Base-by-base conservation (phyloP, 2,329 filamentous ascomycete genomes). In the Aspergillus quadrilineatus region DNA sequence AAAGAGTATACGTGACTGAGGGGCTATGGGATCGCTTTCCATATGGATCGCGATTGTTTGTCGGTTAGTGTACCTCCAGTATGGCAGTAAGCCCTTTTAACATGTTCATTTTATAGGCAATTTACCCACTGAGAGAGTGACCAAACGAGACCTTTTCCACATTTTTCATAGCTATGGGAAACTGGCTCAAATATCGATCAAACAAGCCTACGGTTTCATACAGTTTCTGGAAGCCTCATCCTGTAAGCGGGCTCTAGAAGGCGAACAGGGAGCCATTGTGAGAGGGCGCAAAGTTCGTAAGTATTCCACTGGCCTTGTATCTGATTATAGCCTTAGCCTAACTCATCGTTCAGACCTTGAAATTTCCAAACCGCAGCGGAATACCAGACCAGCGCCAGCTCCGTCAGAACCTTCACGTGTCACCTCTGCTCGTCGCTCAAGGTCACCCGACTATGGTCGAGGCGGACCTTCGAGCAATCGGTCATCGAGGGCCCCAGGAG, bases 161-260 rank as follows among this genome's bases (percentile, higher is more conserved):
- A 82, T 93, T 15, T 97, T 99, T 70, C 86, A 92, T 69, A 83
- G 82, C 56, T 92, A 91, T 70, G 94, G 94, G 53, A 88, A 87
- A 59, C 80, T 99, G 46, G 93, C 92, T 1, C 94, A 99, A 71
- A 94, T 97, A 58, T 96, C 92, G 0, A 90, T 97, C 65, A 97
- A 97, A 74, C 92, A 94, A 63, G 92, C 92, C 1, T 97, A 96
- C 74, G 94, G 94, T 1, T 99, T 97, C 70, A 92, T 97, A 36
- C 94, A 97, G 71, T 99, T 95, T 63, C 82, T 96, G 63, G 87
- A 90, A 30, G 78, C 86, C 4, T 80, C 83, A 2, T 88, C 93
- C 67, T 96, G 92, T 62, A 80, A 83, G 55, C 80, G 81, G 45
- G 93, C 93, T 4, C 82, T 97, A 65, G 81, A 89, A 36, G 82